phyloP scores from a whole-genome alignment of 805 yeast species.

The Starmerella floris region DNA sequence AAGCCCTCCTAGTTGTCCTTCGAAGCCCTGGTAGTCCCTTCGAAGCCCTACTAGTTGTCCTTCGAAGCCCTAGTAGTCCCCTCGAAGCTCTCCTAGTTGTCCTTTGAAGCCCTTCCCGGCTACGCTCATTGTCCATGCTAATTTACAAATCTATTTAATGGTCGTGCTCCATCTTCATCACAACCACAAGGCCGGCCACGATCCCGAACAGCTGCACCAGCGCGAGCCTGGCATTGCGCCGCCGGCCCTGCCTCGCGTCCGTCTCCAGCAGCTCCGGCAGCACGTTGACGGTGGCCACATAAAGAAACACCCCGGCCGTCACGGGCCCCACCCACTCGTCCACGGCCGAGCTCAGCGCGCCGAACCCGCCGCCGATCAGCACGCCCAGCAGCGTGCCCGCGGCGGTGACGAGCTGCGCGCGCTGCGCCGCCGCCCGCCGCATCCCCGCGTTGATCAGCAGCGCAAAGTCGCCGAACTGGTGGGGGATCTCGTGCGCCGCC shows the following conservation, averaged over 20 bases:
- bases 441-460: conserved; percentile 56
- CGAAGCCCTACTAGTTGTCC: too few relatives aligned
- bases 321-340: conserved; percentile 53
- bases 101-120: too few relatives aligned
- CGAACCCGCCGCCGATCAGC: conserved; percentile 30
- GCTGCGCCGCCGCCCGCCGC: conserved; percentile 50
- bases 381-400: conserved; percentile 57
- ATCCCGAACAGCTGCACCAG: conserved; percentile 38
- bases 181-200: conserved; percentile 42
- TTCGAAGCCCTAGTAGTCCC: too few relatives aligned
- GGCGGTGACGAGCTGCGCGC: conserved; percentile 50
- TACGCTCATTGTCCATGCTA: background rate
- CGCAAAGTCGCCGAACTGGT: conserved; percentile 71
- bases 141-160: background rate
- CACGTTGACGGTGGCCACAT: conserved; percentile 62
- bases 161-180: conserved; percentile 29
- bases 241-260: conserved; percentile 22
- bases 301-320: conserved; percentile 65
- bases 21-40: too few relatives aligned
- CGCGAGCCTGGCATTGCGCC: conserved; percentile 29
- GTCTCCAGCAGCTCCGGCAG: conserved; percentile 54
- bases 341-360: conserved; percentile 18
- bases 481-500: conserved; percentile 67
- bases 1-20: too few relatives aligned
- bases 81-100: too few relatives aligned